phyloP scores from a whole-genome alignment of 2,329 filamentous ascomycete species.

The Neoarthrinium moseri region DNA sequence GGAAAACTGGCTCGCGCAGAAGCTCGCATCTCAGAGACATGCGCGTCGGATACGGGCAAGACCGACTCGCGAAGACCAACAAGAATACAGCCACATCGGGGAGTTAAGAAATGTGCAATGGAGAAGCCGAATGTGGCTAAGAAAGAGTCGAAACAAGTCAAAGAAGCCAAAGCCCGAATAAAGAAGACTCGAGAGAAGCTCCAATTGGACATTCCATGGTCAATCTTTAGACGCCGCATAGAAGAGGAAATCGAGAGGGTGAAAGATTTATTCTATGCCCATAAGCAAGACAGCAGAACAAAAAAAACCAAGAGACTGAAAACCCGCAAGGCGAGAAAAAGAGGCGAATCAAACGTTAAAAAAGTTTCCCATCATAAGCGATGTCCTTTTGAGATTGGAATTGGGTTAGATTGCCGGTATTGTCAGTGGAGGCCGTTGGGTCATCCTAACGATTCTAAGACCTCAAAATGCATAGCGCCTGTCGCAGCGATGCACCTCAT shows the following conservation, averaged over 20 bases:
- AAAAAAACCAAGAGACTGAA: not conserved
- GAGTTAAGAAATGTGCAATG: not conserved
- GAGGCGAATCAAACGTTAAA: no score
- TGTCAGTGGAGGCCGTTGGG: slow-evolving; percentile 14
- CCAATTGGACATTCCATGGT: slow-evolving; percentile 15
- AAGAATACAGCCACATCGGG: not conserved
- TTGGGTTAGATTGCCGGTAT: slow-evolving; percentile 18
- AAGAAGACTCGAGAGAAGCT: slow-evolving; percentile 6
- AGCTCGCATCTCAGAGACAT: not conserved
- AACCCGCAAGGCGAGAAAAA: not conserved
- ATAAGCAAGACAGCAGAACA: not conserved
- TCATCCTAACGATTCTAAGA: no score
- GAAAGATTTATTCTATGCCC: not conserved
- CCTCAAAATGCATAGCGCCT: slow-evolving; percentile 17
- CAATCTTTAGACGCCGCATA: slow-evolving; percentile 1
- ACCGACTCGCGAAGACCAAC: no score
- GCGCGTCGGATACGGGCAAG: no score
- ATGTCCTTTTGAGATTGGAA: not conserved
- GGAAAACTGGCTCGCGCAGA: slow-evolving; percentile 12
- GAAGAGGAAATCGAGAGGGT: not conserved
- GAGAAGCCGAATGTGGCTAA: slow-evolving; percentile 10
- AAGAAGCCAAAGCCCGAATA: not conserved
- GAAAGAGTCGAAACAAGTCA: slow-evolving; percentile 2
- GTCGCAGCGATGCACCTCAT: slow-evolving; percentile 24
- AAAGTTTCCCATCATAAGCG: not conserved